Base-by-base conservation (phyloP, 1,139 yeast genomes). In the Blastobotrys petasosporus region DNA sequence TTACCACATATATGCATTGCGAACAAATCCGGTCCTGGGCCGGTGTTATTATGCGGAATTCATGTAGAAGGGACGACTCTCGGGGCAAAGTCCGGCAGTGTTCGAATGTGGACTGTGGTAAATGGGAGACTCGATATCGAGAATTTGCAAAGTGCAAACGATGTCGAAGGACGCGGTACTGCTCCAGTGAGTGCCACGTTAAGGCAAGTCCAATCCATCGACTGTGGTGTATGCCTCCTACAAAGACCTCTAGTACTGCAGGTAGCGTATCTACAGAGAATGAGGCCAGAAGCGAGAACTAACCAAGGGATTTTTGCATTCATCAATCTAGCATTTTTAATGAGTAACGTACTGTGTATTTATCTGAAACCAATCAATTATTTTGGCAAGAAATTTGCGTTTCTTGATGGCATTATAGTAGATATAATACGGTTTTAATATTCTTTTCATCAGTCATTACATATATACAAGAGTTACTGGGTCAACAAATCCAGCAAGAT, bases 11-110 rank as follows among this genome's bases (percentile, higher is more conserved):
- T 52, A 71, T 79, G 20, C 74, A 75, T 58, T 68, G 77, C 2
- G 77, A 82, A 38, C 97, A 90, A 57, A 80, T 88, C 73, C 83
- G 85, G 57, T 88, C 90, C 66, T 92, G 97, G 98, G 87, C 97
- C 3, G 94, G 96, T 3, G 95, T 90, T n/a, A 87, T 90, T 40
- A 92, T 92, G 92, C 76, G 97, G 50, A 92, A 92, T 64, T 86
- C 95, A 1, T 90, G 96, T 63, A 76, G 97, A 48, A 80, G 92
- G 60, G 92, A 90, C 63, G 97, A 90, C 61, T 65, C 74, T 39
- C 73, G 81, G 48, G 94, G 94, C 25, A 97, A 97, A 2, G 85
- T 92, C 31, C 75, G 97, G 43, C 97, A 92, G 67, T 92, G 98
- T 66, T 97, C 97, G 1, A 83, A 83, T 64, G 82, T 88, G 57